Conservation (phyloP, 345 rosid species). For the Eucalyptus sideroxylon region DNA sequence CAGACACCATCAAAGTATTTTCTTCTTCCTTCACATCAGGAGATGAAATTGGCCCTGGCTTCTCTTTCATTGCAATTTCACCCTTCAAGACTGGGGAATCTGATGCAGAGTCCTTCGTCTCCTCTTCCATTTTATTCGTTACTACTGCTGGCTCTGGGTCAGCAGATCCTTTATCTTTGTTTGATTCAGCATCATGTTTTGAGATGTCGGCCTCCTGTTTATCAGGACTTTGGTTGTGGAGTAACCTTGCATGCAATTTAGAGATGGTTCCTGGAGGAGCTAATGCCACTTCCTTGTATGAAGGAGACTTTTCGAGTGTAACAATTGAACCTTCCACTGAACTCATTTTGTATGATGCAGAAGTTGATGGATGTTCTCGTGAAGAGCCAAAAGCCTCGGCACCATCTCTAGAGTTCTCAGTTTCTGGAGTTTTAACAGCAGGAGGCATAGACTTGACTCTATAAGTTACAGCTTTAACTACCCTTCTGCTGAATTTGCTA, state of each 20-base stretch:
- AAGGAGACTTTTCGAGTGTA: conserved; percentile 85
- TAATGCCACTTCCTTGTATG: conserved; percentile 96
- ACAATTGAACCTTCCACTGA: conserved; percentile 26
- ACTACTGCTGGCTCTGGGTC: conserved; percentile 7
- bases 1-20: conserved; percentile 12
- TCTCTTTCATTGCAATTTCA: conserved; percentile 15
- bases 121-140: conserved; percentile 15
- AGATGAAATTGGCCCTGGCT: conserved; percentile 21
- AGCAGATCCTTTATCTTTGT: conserved; percentile 18
- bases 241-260: conserved; percentile 47
- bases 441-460: conserved; percentile 65
- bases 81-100: conserved; percentile 3
- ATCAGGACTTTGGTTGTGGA: conserved; percentile 28
- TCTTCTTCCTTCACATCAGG: conserved; percentile 23
- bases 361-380: conserved; percentile 19
- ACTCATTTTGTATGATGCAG: conserved; percentile 21
- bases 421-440: conserved; percentile 20
- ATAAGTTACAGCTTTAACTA: conserved; percentile 71
- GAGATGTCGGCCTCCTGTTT: conserved; percentile 16
- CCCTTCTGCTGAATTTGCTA: conserved; percentile 71
- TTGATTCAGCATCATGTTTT: conserved; percentile 18
- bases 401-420: conserved; percentile 23
- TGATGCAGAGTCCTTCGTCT: conserved; percentile 10
- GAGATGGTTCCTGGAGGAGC: conserved; percentile 92
- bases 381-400: conserved; percentile 23